Conservation (phyloP, 75 land plant genomes). For the Picea sitchensis region DNA sequence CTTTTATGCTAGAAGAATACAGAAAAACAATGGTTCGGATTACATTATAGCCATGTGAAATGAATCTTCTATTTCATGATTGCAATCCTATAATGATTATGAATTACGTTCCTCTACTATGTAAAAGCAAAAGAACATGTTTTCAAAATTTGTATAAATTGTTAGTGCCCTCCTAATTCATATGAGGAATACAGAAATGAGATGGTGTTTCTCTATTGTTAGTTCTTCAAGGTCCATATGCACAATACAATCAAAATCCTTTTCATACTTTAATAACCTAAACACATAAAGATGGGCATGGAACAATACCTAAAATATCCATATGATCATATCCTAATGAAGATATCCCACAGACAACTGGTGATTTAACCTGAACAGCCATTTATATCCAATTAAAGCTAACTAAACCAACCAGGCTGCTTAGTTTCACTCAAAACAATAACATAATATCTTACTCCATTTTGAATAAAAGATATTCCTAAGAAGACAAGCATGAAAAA, state of each 20-base stretch:
- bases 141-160: neutral
- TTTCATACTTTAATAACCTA: neutral
- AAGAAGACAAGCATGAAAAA: neutral
- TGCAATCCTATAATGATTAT: neutral
- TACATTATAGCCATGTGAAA: neutral
- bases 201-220: neutral
- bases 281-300: constrained; percentile 8
- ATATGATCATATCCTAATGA: constrained; percentile 98
- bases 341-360: constrained; percentile 89
- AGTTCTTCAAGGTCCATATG: neutral
- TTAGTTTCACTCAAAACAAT: neutral
- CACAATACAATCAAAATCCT: neutral
- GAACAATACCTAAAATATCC: constrained; percentile 87
- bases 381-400: neutral
- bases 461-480: neutral
- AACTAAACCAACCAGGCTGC: neutral
- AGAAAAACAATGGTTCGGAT: neutral
- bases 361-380: constrained; percentile 65
- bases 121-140: neutral
- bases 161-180: neutral
- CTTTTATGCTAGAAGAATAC: too few species aligned
- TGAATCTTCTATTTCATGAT: neutral
- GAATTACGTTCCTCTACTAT: neutral
- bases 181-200: neutral
- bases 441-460: neutral